phyloP scores from a whole-genome alignment of 1,284 basidiomycete species.

The Puccinia novopanici region DNA sequence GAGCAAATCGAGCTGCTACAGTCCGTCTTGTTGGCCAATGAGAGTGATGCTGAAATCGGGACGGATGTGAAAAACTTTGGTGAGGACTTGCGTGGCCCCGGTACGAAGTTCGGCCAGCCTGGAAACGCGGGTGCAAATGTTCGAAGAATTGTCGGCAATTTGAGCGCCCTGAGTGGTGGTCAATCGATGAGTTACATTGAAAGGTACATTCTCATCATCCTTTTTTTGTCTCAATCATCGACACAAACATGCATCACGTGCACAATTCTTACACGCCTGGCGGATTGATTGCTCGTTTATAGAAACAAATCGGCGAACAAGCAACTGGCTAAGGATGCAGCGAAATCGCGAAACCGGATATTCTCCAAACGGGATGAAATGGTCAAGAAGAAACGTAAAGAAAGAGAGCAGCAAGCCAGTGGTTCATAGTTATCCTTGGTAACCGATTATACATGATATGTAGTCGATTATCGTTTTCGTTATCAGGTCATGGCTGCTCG shows the following conservation, averaged over 20 bases:
- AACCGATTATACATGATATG: neutral
- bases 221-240: neutral
- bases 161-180: slow-evolving; percentile 59
- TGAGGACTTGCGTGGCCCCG: slow-evolving; percentile 52
- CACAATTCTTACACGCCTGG: neutral
- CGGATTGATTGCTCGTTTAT: neutral
- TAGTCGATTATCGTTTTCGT: neutral
- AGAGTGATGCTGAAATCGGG: slow-evolving; percentile 85
- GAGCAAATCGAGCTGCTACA: slow-evolving; percentile 94
- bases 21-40: slow-evolving; percentile 86
- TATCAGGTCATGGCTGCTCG: neutral
- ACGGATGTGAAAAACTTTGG: slow-evolving; percentile 69
- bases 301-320: slow-evolving; percentile 59
- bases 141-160: slow-evolving; percentile 57
- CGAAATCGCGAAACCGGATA: slow-evolving; percentile 46
- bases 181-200: slow-evolving; percentile 60
- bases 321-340: slow-evolving; percentile 55
- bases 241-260: neutral
- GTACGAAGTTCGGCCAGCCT: slow-evolving; percentile 33
- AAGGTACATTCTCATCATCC: slow-evolving; percentile 26
- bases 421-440: neutral
- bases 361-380: slow-evolving; percentile 50
- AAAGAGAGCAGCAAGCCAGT: slow-evolving; percentile 40
- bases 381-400: slow-evolving; percentile 47
- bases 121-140: slow-evolving; percentile 53